Evolutionary conservation across 1,139 yeast species (phyloP).

Genomic region (Taiozyma sp.): DNA sequence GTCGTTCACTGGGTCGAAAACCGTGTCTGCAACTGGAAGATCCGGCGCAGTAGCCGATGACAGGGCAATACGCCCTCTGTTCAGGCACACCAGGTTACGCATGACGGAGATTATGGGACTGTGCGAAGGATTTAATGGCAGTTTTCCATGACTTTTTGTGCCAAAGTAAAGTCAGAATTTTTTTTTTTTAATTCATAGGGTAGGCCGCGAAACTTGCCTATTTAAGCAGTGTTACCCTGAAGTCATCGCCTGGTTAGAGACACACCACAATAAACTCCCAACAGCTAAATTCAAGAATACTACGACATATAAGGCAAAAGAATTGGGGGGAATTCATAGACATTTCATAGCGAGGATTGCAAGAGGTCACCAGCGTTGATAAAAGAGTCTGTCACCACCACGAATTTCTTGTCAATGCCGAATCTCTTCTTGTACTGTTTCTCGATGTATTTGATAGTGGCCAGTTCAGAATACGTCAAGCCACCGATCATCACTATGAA

Average conservation of each 20-base stretch:
- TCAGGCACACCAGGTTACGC: slow-evolving; percentile 57
- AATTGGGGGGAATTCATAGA: not conserved
- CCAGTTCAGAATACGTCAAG: slow-evolving; percentile 70
- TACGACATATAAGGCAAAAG: not conserved
- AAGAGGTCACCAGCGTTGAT: slow-evolving; percentile 35
- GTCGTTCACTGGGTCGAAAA: slow-evolving; percentile 75
- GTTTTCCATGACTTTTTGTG: not conserved
- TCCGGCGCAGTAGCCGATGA: slow-evolving; percentile 52
- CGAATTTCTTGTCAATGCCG: slow-evolving; percentile 38
- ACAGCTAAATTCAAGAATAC: not conserved
- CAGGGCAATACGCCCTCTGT: slow-evolving; percentile 49
- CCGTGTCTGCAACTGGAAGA: slow-evolving; percentile 35
- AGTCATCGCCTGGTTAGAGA: slow-evolving; percentile 2
- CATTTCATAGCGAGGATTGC: slow-evolving; percentile 4
- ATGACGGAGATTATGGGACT: slow-evolving; percentile 24
- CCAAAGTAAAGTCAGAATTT: not conserved
- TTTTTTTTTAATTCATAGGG: not conserved
- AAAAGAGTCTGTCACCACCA: slow-evolving; percentile 54
- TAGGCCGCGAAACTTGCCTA: not conserved
- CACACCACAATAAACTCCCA: not conserved
- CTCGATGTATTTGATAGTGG: slow-evolving; percentile 57
- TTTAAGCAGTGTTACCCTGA: slow-evolving; percentile 1
- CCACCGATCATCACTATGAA: slow-evolving; percentile 68
- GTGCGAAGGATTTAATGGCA: not conserved
- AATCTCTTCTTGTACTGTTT: slow-evolving; percentile 29